A percentile compares a stretch with the other conserved stretches of the same genome.
Evolutionary conservation across 768 basidiomycete genomes (phyloP).

Genomic region (Bullera alba): DNA sequence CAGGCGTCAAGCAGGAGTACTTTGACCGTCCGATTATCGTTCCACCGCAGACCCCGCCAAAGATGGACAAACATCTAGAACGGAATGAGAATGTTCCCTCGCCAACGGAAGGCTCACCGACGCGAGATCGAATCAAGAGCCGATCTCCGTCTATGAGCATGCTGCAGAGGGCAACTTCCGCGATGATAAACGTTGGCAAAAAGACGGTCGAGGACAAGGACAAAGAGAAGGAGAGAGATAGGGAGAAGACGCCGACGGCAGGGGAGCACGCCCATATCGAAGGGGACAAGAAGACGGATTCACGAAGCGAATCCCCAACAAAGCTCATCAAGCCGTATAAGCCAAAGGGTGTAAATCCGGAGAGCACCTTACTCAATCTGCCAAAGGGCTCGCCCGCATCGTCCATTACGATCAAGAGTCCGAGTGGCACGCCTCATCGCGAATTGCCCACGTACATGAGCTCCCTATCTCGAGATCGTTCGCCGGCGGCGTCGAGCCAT

Average conservation of each 20-base stretch:
- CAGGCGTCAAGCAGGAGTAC: not conserved
- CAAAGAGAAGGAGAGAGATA: no score
- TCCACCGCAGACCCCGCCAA: not conserved
- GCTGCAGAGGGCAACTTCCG: slow-evolving; percentile 90
- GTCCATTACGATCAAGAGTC: not conserved
- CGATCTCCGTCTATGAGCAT: slow-evolving; percentile 89
- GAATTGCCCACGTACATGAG: not conserved
- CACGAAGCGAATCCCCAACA: slow-evolving; percentile 25
- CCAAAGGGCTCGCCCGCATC: slow-evolving; percentile 1
- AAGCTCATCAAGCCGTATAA: slow-evolving; percentile 37
- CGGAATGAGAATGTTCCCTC: not conserved
- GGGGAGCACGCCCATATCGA: no score
- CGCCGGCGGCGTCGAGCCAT: not conserved
- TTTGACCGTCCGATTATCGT: not conserved
- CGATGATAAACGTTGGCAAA: slow-evolving; percentile 70
- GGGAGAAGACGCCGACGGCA: no score
- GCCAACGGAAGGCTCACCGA: not conserved
- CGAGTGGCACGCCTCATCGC: not conserved
- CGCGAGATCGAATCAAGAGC: slow-evolving; percentile 49
- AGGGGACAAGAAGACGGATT: slow-evolving; percentile 4
- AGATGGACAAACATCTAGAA: not conserved
- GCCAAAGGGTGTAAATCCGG: slow-evolving; percentile 10
- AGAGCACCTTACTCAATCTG: not conserved
- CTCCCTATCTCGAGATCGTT: not conserved
- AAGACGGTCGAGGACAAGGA: slow-evolving; percentile 70